phyloP scores from a whole-genome alignment of 1,284 basidiomycete species.

The Tremellales sp. region DNA sequence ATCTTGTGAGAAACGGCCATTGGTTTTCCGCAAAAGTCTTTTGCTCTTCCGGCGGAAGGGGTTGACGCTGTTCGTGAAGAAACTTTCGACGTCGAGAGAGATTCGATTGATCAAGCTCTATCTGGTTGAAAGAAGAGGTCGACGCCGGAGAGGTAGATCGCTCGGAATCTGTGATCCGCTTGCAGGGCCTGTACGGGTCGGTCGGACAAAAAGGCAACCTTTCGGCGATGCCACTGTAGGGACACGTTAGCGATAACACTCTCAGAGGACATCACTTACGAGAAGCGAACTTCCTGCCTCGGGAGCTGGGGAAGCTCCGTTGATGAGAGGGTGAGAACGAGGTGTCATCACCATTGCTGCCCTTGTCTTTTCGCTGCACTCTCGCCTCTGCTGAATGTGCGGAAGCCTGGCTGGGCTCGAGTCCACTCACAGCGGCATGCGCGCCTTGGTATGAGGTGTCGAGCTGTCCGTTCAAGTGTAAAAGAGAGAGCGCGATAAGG shows the following conservation, averaged over 20 bases:
- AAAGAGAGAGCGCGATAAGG: conserved; percentile 27
- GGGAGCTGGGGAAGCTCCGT: no score
- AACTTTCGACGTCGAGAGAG: conserved; percentile 34
- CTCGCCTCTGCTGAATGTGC: no score
- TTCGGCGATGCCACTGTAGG: no score
- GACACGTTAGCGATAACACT: no score
- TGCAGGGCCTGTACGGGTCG: conserved; percentile 52
- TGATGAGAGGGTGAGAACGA: no score
- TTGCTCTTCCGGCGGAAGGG: conserved; percentile 31
- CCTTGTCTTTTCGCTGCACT: no score
- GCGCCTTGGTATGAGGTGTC: conserved; percentile 3
- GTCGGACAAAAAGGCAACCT: conserved; percentile 29
- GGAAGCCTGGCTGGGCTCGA: conserved; percentile 15
- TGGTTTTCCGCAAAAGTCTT: conserved; percentile 34
- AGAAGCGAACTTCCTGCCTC: no score
- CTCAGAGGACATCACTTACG: no score
- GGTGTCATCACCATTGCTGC: no score
- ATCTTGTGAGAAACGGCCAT: conserved; percentile 50
- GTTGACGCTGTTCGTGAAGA: no score
- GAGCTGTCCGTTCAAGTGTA: conserved; percentile 28
- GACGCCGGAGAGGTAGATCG: conserved; percentile 61
- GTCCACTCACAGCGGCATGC: conserved; percentile 21
- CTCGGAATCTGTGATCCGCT: conserved; percentile 54
- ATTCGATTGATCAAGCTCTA: conserved; percentile 53
- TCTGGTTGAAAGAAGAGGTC: conserved; percentile 58